Conservation (phyloP, 1,139 yeast genomes). For the Hanseniaspora sp. region DNA sequence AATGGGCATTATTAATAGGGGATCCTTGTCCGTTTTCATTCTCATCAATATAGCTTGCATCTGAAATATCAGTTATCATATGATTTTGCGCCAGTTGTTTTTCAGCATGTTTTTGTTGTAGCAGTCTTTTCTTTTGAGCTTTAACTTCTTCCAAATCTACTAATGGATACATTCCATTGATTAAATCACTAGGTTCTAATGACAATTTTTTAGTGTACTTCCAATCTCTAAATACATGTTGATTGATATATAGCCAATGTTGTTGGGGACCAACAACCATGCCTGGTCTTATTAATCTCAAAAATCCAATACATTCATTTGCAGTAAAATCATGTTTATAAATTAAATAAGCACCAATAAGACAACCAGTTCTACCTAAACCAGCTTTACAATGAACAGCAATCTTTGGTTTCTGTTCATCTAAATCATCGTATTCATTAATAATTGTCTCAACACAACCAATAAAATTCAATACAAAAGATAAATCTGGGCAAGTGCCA, state of each 20-base stretch:
- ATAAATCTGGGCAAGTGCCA: slow-evolving; percentile 94
- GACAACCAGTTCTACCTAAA: slow-evolving; percentile 91
- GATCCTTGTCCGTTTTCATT: slow-evolving; percentile 26
- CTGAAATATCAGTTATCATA: slow-evolving; percentile 19
- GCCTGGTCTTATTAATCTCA: slow-evolving; percentile 94
- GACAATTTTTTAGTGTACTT: slow-evolving; percentile 73
- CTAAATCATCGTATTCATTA: slow-evolving; percentile 19
- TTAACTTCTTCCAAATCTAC: slow-evolving; percentile 43
- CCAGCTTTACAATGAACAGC: slow-evolving; percentile 99
- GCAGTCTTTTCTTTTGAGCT: slow-evolving; percentile 34
- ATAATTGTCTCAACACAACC: slow-evolving; percentile 92
- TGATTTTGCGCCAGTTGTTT: not conserved
- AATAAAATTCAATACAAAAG: slow-evolving; percentile 78
- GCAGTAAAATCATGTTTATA: slow-evolving; percentile 97
- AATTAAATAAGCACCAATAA: slow-evolving; percentile 91
- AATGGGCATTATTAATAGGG: slow-evolving; percentile 42
- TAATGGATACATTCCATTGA: slow-evolving; percentile 69
- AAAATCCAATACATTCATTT: slow-evolving; percentile 87
- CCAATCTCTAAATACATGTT: slow-evolving; percentile 94
- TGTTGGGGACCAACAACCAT: slow-evolving; percentile 99
- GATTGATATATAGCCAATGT: slow-evolving; percentile 94
- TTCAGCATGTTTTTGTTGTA: slow-evolving; percentile 16
- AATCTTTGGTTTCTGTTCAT: slow-evolving; percentile 64
- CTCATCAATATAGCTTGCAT: slow-evolving; percentile 15
- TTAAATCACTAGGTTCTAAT: slow-evolving; percentile 48